These are phyloP conservation scores for Thelonectria rubi DNA, from an alignment of 2,329 filamentous ascomycete genomes.

Conservation along the genomic window DNA sequence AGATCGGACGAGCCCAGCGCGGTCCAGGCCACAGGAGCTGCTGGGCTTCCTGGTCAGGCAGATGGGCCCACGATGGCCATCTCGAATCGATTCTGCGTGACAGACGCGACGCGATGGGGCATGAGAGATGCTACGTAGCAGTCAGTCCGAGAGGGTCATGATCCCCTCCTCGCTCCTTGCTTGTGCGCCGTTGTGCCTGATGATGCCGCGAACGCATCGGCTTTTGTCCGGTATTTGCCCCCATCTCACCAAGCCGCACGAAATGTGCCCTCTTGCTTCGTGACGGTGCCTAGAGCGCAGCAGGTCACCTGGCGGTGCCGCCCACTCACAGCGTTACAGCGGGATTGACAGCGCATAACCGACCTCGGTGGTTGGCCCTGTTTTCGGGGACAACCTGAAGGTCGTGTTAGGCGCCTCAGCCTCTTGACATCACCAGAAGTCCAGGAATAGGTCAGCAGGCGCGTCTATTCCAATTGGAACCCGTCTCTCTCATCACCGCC, in stretches of 20 bases:
- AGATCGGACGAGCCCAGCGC: slow-evolving; percentile 37
- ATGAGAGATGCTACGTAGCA: slow-evolving; percentile 25
- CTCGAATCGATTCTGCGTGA: slow-evolving; percentile 18
- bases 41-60: slow-evolving; percentile 22
- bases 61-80: slow-evolving; percentile 34
- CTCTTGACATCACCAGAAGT: slow-evolving; percentile 37
- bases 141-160: slow-evolving; percentile 21
- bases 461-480: slow-evolving; percentile 34
- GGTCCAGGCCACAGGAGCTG: slow-evolving; percentile 19
- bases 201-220: slow-evolving; percentile 14
- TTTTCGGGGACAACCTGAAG: slow-evolving; percentile 12
- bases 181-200: slow-evolving; percentile 16
- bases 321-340: slow-evolving; percentile 25
- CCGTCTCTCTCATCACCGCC: slow-evolving; percentile 27
- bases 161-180: slow-evolving; percentile 15
- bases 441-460: slow-evolving; percentile 39
- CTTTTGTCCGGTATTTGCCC: slow-evolving; percentile 9
- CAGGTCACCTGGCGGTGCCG: slow-evolving; percentile 22
- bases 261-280: slow-evolving; percentile 9
- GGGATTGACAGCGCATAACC: slow-evolving; percentile 26
- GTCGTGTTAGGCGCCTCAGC: slow-evolving; percentile 31
- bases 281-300: slow-evolving; percentile 22
- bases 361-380: slow-evolving; percentile 15
- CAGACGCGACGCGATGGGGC: slow-evolving; percentile 4
- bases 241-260: slow-evolving; percentile 15